Evolutionary conservation across 768 basidiomycete species (phyloP).

Genomic region (Leccinum pellstonianum): DNA sequence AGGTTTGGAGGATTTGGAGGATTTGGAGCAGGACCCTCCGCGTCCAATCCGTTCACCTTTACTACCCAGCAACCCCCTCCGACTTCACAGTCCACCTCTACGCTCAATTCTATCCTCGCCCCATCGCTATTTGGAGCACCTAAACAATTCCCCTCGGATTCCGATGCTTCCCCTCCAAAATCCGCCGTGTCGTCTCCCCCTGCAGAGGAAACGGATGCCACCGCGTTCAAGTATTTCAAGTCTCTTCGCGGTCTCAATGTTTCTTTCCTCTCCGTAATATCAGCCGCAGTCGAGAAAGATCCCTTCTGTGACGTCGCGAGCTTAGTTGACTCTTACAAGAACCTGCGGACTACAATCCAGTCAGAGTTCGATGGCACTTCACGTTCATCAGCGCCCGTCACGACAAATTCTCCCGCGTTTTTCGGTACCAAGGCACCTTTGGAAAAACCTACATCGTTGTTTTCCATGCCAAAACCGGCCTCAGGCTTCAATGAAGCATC

Average conservation of each 20-base stretch:
- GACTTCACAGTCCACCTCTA: constrained; percentile 15
- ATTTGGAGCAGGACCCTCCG: constrained; percentile 41
- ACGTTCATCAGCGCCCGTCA: constrained; percentile 10
- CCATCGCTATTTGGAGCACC: constrained; percentile 15
- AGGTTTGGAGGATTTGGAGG: constrained; percentile 55
- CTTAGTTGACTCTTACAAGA: constrained; percentile 58
- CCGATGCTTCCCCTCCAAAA: constrained; percentile 22
- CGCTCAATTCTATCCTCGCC: constrained; percentile 22
- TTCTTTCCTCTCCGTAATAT: constrained; percentile 58
- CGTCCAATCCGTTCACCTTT: constrained; percentile 42
- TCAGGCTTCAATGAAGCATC: constrained; percentile 20
- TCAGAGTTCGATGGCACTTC: constrained; percentile 49
- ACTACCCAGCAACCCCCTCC: constrained; percentile 25
- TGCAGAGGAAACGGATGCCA: constrained; percentile 30
- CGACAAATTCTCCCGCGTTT: constrained; percentile 13
- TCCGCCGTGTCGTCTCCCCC: constrained; percentile 12
- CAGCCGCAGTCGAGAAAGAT: constrained; percentile 60
- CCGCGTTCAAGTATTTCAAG: constrained; percentile 57
- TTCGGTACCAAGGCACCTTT: constrained; percentile 10
- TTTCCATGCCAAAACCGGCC: constrained; percentile 37
- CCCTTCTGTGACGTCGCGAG: constrained; percentile 66
- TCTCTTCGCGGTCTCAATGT: constrained; percentile 74
- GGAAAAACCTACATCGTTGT: constrained; percentile 19
- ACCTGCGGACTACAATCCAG: constrained; percentile 52
- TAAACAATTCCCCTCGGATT: constrained; percentile 24